Conservation (phyloP, 163 green algal species). For the Chlorella variabilis region DNA sequence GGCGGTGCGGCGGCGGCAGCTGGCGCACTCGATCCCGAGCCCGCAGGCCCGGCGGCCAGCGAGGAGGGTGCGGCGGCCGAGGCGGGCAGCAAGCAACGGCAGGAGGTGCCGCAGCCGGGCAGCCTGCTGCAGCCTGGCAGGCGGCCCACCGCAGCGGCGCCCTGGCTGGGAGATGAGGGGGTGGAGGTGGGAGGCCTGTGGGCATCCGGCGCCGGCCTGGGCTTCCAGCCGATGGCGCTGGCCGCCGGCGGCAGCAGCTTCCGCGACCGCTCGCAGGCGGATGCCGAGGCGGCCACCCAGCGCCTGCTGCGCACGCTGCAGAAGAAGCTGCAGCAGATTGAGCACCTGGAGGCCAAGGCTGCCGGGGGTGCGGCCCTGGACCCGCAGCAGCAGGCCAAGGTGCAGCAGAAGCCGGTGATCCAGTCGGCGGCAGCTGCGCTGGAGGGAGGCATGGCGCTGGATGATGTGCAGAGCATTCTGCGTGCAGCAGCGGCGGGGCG, state of each 20-base stretch:
- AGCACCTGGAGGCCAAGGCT: conserved; percentile 51
- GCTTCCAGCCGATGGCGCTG: not conserved
- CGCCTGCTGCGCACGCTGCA: conserved; percentile 54
- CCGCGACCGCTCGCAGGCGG: conserved; percentile 19
- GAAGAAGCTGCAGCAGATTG: conserved; percentile 87
- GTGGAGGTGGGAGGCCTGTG: not conserved
- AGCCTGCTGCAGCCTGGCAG: conserved; percentile 46
- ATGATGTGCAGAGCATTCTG: conserved; percentile 56
- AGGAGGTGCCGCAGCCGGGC: not conserved
- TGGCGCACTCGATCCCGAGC: too few relatives aligned
- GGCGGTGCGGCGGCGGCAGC: not conserved
- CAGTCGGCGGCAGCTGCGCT: conserved; percentile 41
- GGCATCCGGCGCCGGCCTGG: conserved; percentile 5
- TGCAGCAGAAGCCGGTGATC: conserved; percentile 59
- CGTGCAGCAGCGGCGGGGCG: not conserved
- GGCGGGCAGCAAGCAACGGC: not conserved
- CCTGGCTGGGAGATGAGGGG: conserved; percentile 3
- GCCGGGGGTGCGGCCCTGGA: conserved; percentile 58
- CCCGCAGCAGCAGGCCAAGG: conserved; percentile 78
- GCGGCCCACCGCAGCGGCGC: conserved; percentile 44
- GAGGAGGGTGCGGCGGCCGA: not conserved
- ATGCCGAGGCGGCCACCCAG: conserved; percentile 29
- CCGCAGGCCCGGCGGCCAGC: not conserved
- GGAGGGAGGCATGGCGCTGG: conserved; percentile 46
- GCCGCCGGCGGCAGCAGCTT: conserved; percentile 26